Evolutionary conservation across 2,329 filamentous ascomycete genomes (phyloP).

Genomic region (Penicillium sp.): DNA sequence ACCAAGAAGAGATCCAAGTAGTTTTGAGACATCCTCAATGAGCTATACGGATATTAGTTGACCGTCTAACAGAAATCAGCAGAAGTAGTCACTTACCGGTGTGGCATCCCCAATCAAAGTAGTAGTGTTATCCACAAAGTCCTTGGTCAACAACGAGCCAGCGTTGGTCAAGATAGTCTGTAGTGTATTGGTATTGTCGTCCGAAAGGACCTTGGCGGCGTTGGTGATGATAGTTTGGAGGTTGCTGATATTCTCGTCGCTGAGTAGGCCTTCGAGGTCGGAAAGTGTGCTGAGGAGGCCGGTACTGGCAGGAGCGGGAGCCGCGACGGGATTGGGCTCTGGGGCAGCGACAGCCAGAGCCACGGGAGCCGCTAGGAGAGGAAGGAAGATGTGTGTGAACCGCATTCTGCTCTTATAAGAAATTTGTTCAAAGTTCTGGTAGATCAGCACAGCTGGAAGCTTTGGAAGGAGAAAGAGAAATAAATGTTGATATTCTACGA

Average conservation of each 20-base stretch:
- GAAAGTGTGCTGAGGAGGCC: conserved; percentile 27
- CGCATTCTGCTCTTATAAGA: conserved; percentile 16
- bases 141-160: conserved; percentile 23
- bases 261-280: conserved; percentile 19
- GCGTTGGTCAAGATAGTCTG: conserved; percentile 29
- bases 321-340: conserved; percentile 25
- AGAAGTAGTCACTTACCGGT: conserved; percentile 23
- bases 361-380: conserved; percentile 20
- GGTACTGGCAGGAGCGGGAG: conserved; percentile 18
- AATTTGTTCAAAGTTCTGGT: background rate
- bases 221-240: conserved; percentile 21
- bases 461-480: background rate
- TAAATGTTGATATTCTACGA: background rate
- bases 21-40: conserved; percentile 29
- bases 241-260: conserved; percentile 19
- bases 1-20: conserved; percentile 26
- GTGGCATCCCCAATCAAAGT: conserved; percentile 34
- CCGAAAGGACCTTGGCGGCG: conserved; percentile 23
- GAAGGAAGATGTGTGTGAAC: conserved; percentile 18
- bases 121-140: conserved; percentile 31
- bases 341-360: conserved; percentile 18
- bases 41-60: conserved; percentile 19
- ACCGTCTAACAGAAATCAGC: background rate
- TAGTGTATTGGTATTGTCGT: conserved; percentile 23
- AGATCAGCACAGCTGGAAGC: background rate